Percentiles rank a stretch among this genome's conserved stretches.
These are phyloP conservation scores for Eucalyptus marginata DNA, from an alignment of 345 rosid species.

Conservation along the genomic window DNA sequence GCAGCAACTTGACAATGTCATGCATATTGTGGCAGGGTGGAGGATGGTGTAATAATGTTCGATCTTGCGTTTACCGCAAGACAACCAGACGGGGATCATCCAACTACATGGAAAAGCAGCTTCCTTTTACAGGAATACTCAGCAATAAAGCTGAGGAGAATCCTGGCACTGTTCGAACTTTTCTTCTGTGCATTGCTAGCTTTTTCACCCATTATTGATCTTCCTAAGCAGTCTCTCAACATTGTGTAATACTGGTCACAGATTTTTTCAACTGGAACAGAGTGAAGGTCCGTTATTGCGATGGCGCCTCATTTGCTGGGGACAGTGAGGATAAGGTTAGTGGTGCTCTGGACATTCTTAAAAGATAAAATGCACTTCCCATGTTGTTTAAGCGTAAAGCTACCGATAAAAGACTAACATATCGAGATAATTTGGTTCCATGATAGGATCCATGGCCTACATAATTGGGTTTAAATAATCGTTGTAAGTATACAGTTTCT, in stretches of 20 bases:
- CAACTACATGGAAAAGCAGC: slow-evolving; percentile 61
- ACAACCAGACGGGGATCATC: slow-evolving; percentile 78
- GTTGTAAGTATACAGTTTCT: not conserved
- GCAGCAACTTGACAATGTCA: not conserved
- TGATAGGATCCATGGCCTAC: not conserved
- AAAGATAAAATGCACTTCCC: not conserved
- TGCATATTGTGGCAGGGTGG: slow-evolving; percentile 63
- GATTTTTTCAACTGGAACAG: slow-evolving; percentile 79
- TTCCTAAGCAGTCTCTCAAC: not conserved
- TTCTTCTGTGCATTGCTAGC: not conserved
- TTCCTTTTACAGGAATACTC: slow-evolving; percentile 71
- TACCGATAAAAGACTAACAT: not conserved
- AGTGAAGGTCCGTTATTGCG: slow-evolving; percentile 86
- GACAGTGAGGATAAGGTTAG: slow-evolving; percentile 33
- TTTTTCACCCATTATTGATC: not conserved
- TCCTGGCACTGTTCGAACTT: slow-evolving; percentile 37
- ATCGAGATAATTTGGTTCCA: not conserved
- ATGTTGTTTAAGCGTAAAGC: not conserved
- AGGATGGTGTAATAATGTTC: slow-evolving; percentile 86
- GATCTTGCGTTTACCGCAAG: slow-evolving; percentile 72
- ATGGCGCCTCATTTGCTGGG: slow-evolving; percentile 89
- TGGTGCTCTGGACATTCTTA: not conserved
- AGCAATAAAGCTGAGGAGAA: slow-evolving; percentile 72
- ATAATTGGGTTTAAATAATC: not conserved
- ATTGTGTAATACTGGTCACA: not conserved